Conservation (phyloP, 805 yeast genomes). For the Wickerhamiella parazyma region DNA sequence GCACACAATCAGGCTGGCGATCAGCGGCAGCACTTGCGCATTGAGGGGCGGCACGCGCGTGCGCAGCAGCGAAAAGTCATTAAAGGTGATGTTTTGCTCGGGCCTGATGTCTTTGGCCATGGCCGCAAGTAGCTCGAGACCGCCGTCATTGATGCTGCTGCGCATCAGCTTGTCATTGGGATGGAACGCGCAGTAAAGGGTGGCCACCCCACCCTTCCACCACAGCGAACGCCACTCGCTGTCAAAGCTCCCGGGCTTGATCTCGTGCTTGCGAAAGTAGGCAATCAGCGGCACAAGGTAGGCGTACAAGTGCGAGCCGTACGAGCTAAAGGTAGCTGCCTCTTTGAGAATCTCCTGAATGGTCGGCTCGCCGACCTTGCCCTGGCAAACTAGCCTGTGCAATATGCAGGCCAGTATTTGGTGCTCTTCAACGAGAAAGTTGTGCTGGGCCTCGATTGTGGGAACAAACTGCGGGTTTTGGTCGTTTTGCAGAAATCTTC, state of each 20-base stretch:
- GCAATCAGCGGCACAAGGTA: constrained; percentile 43
- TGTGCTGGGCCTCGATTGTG: constrained; percentile 43
- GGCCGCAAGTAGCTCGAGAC: constrained; percentile 28
- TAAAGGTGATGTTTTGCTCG: constrained; percentile 13
- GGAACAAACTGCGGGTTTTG: constrained; percentile 34
- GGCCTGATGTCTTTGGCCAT: constrained; percentile 24
- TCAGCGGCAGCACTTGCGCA: constrained; percentile 7
- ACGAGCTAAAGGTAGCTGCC: constrained; percentile 36
- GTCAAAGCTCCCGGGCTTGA: not conserved
- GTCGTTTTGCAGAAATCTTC: constrained; percentile 37
- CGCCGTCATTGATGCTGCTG: constrained; percentile 26
- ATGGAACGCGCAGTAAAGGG: constrained; percentile 14
- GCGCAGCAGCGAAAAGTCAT: constrained; percentile 21
- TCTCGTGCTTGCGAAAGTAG: constrained; percentile 10
- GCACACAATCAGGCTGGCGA: constrained; percentile 12
- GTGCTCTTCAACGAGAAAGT: constrained; percentile 50
- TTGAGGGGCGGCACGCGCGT: constrained; percentile 20
- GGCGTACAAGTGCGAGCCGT: constrained; percentile 45
- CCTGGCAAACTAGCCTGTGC: constrained; percentile 35
- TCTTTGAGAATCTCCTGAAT: constrained; percentile 34
- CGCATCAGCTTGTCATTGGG: constrained; percentile 15
- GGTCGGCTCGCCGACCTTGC: constrained; percentile 25
- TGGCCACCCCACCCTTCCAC: constrained; percentile 21
- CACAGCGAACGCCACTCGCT: constrained; percentile 20
- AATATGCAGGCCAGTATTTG: constrained; percentile 57